These are phyloP conservation scores for Penicillium herquei DNA, from an alignment of 495 filamentous ascomycete genomes.

Conservation along the genomic window DNA sequence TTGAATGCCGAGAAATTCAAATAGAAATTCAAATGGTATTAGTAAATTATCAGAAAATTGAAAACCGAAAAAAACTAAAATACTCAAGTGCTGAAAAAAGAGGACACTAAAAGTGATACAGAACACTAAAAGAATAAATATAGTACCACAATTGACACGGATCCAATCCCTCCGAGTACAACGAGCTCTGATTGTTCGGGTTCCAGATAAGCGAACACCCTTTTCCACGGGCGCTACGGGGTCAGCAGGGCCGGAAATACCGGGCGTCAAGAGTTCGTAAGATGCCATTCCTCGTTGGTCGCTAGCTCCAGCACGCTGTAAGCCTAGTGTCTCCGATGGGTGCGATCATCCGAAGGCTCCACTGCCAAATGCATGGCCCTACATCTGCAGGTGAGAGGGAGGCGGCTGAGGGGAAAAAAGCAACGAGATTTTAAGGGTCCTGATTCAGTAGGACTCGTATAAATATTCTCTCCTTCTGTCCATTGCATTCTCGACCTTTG, in stretches of 20 bases:
- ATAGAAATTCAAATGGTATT: not conserved
- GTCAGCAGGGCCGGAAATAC: not conserved
- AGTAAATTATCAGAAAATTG: not conserved
- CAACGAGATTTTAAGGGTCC: not conserved
- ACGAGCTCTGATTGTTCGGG: constrained; percentile 2
- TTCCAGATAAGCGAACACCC: constrained; percentile 1
- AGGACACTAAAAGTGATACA: too few species aligned
- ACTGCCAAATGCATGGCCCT: not conserved
- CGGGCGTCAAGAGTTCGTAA: not conserved
- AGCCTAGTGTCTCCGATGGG: not conserved
- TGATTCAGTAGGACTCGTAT: too few species aligned
- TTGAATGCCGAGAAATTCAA: not conserved
- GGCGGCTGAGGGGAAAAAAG: not conserved
- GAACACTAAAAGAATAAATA: not conserved
- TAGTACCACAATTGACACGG: not conserved
- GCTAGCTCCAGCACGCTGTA: not conserved
- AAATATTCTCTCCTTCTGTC: too few species aligned
- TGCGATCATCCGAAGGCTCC: constrained; percentile 5
- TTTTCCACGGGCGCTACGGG: not conserved
- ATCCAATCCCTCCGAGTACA: too few species aligned
- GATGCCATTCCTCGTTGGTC: constrained; percentile 3
- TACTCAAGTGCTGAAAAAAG: too few species aligned
- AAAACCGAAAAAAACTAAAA: too few species aligned
- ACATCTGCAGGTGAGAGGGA: not conserved
- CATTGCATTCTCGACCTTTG: too few species aligned